Percentiles rank a stretch among this genome's conserved stretches.
Evolutionary conservation across 176 grass and related monocot genomes (phyloP).

Genomic region (Dactylis glomerata): DNA sequence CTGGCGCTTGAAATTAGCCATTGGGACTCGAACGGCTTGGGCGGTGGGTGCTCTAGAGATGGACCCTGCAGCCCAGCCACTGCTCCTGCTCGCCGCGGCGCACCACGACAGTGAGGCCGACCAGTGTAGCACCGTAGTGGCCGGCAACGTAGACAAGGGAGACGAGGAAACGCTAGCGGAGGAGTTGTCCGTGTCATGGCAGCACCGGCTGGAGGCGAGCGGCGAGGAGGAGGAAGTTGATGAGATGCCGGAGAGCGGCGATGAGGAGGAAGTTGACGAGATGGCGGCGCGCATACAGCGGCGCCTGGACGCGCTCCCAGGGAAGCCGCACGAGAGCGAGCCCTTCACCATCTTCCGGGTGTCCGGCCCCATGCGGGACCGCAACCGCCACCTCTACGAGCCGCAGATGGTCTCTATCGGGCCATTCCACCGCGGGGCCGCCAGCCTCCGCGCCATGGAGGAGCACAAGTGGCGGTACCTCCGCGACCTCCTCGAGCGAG

Average conservation of each 20-base stretch:
- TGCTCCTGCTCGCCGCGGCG: neutral
- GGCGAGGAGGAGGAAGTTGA: neutral
- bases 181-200: neutral
- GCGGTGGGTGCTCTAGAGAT: neutral
- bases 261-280: conserved; percentile 5
- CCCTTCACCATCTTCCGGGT: conserved; percentile 53
- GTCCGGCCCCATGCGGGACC: conserved; percentile 40
- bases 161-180: neutral
- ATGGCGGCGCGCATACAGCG: conserved; percentile 29
- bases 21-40: neutral
- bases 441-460: conserved; percentile 49
- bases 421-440: conserved; percentile 46
- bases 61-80: neutral
- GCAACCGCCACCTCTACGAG: conserved; percentile 52
- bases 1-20: neutral
- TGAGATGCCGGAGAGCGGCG: conserved; percentile 36
- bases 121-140: neutral
- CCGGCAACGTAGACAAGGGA: neutral
- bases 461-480: conserved; percentile 49
- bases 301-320: conserved; percentile 19
- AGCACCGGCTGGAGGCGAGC: neutral
- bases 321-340: conserved; percentile 40
- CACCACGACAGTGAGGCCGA: neutral
- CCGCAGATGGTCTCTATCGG: conserved; percentile 41
- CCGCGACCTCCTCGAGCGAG: conserved; percentile 42